Evolutionary conservation across 768 basidiomycete species (phyloP).

Genomic region (Mycena latifolia): DNA sequence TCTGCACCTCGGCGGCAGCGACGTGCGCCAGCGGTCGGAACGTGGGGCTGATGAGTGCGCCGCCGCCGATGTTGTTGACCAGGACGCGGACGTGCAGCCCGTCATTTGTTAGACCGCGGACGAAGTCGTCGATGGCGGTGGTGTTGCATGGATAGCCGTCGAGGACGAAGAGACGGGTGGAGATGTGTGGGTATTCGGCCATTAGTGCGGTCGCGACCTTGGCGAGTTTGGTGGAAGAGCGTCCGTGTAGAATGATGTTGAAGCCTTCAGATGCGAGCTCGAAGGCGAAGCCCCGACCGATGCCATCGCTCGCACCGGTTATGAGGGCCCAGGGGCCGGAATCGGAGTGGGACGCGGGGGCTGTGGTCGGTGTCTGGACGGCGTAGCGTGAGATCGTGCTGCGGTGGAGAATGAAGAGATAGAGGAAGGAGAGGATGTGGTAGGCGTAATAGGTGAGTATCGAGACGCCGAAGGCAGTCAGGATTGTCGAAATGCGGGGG

Average conservation of each 20-base stretch:
- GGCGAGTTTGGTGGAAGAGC: conserved; percentile 12
- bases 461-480: too few relatives aligned
- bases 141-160: conserved; percentile 10
- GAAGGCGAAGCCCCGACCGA: conserved; percentile 16
- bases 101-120: background rate
- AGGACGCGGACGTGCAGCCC: conserved; percentile 11
- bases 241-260: conserved; percentile 22
- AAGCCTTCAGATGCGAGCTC: conserved; percentile 19
- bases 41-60: background rate
- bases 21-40: background rate
- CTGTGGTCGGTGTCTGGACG: too few relatives aligned
- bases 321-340: conserved; percentile 17
- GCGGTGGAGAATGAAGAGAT: too few relatives aligned
- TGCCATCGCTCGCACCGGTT: conserved; percentile 24
- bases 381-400: too few relatives aligned
- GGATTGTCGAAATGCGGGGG: too few relatives aligned
- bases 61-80: conserved; percentile 27
- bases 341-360: too few relatives aligned
- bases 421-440: too few relatives aligned
- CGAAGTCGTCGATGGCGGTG: background rate
- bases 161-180: conserved; percentile 2
- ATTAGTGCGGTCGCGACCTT: background rate
- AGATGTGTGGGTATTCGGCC: background rate
- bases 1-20: background rate
- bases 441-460: too few relatives aligned